Evolutionary conservation across 805 yeast genomes (phyloP), one percentile per base, ranked within the genome.

Genomic region (Teunomyces pallodes): DNA sequence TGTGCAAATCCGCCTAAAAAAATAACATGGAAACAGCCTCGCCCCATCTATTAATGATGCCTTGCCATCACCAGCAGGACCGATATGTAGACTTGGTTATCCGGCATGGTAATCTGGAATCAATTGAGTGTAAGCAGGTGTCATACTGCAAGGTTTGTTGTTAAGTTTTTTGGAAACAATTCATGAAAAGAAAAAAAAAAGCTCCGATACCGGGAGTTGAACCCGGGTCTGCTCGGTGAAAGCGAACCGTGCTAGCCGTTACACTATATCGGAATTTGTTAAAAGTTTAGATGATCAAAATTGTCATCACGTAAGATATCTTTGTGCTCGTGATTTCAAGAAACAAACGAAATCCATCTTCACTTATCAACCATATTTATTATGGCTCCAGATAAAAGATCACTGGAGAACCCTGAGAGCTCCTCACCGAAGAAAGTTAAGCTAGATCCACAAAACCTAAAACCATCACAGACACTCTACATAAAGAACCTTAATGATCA

Each of bases 171-270:
- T 20, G 24, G 4, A 4, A 20, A 10, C 12, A 31, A 31, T n/a
- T 16, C 14, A 14, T 5, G 1, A 14, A 16, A 43, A 10, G 7
- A 41, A 41, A 41, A 28, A 56, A 52, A 42, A 49, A 52, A 49
- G 50, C 78, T 82, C 87, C 87, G 86, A 80, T 81, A 76, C 87
- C 85, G 87, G 87, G 87, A 81, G 86, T 83, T 86, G 87, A 83
- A 83, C 87, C 86, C 87, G 85, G 83, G 81, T 76, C 71, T 82
- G 84, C 86, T 80, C 86, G 86, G 86, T 82, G 86, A 82, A 82
- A 82, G 86, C 85, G 85, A 80, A 79, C 84, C 84, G 82, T 82
- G 86, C 80, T 82, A 81, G 82, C 86, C 86, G 84, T 81, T 82
- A 82, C 86, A 82, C 86, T 80, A 82, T 77, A 81, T 80, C 86